A percentile compares a stretch with the other conserved stretches of the same genome.
Evolutionary conservation across 176 grass and related monocot genomes (phyloP).

Genomic region (Microstegium vimineum): DNA sequence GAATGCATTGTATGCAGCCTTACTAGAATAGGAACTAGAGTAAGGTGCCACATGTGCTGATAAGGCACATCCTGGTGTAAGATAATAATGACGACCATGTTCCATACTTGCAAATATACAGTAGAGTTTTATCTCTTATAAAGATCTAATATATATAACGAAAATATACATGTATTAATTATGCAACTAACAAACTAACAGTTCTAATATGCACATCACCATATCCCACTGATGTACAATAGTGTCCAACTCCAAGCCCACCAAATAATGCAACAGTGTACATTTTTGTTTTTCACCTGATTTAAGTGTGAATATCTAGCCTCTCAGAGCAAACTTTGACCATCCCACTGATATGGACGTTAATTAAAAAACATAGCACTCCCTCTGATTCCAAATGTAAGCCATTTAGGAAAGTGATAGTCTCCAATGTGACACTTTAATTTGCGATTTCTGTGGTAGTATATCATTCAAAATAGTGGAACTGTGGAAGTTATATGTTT

Average conservation of each 20-base stretch:
- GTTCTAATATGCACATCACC: background rate
- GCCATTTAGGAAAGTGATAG: background rate
- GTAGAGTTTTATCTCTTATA: background rate
- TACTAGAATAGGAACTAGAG: background rate
- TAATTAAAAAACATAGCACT: background rate
- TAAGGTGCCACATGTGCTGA: background rate
- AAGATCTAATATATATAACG: constrained; percentile 9
- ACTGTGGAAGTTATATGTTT: background rate
- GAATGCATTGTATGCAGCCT: background rate
- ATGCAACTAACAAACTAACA: background rate
- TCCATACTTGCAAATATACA: background rate
- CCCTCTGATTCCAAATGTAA: background rate
- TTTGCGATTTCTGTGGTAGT: background rate
- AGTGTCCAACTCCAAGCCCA: background rate
- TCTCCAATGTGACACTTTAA: background rate
- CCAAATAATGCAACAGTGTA: background rate
- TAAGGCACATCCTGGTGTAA: background rate
- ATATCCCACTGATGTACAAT: background rate
- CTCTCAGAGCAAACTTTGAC: background rate
- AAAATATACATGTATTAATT: background rate
- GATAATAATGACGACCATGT: background rate
- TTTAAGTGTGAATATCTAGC: background rate
- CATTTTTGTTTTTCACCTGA: background rate
- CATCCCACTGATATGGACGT: background rate
- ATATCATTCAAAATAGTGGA: background rate